Evolutionary conservation across 306 rosid species (phyloP).

Genomic region (Dalbergia cultrata): DNA sequence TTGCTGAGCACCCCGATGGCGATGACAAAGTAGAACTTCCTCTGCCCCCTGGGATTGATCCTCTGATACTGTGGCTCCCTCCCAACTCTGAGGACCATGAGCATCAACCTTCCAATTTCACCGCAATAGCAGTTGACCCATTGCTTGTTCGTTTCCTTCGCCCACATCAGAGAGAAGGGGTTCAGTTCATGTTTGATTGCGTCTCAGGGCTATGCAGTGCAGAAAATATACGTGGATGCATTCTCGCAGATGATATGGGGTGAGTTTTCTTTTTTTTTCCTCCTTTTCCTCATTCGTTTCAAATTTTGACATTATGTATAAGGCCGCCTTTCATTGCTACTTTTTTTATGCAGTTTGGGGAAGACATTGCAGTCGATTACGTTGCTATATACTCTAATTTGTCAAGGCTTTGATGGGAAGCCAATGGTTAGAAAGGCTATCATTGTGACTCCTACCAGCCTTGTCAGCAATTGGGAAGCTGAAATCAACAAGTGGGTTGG

Average conservation of each 20-base stretch:
- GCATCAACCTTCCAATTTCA: slow-evolving; percentile 47
- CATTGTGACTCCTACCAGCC: slow-evolving; percentile 98
- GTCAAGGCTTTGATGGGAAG: slow-evolving; percentile 89
- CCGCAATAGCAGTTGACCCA: slow-evolving; percentile 71
- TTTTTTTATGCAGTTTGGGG: slow-evolving; percentile 77
- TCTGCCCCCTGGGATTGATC: slow-evolving; percentile 80
- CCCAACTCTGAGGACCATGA: slow-evolving; percentile 45
- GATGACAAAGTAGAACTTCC: slow-evolving; percentile 31
- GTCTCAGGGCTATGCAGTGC: slow-evolving; percentile 71
- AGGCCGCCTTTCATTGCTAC: slow-evolving; percentile 28
- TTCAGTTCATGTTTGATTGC: slow-evolving; percentile 97
- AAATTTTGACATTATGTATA: neutral
- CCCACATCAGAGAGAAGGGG: slow-evolving; percentile 97
- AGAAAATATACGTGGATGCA: slow-evolving; percentile 82
- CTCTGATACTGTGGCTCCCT: slow-evolving; percentile 87
- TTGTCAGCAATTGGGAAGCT: slow-evolving; percentile 98
- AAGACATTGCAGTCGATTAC: slow-evolving; percentile 98
- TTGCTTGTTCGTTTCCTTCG: slow-evolving; percentile 92
- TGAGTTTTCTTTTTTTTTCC: slow-evolving; percentile 31
- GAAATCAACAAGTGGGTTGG: slow-evolving; percentile 95
- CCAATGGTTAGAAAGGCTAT: slow-evolving; percentile 89
- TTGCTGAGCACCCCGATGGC: slow-evolving; percentile 35
- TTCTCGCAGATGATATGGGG: slow-evolving; percentile 99
- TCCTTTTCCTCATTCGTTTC: slow-evolving; percentile 12
- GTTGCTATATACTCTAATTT: slow-evolving; percentile 85